Conservation (phyloP, 768 basidiomycete species). For the Suillus decipiens region DNA sequence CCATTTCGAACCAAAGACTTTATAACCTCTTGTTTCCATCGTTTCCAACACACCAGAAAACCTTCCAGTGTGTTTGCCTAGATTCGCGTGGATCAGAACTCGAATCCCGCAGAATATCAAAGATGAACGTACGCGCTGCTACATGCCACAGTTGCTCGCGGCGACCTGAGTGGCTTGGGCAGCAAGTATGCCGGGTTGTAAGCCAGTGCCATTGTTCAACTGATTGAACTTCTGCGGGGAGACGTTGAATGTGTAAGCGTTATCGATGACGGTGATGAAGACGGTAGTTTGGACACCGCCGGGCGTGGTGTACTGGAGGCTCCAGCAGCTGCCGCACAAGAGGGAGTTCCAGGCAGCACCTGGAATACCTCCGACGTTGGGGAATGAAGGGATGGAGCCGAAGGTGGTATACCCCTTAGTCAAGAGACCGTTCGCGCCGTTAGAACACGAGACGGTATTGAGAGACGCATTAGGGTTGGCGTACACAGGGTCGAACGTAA, state of each 20-base stretch:
- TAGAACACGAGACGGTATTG: conserved; percentile 19
- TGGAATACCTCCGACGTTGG: conserved; percentile 13
- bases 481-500: conserved; percentile 9
- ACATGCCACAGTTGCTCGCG: conserved; percentile 9
- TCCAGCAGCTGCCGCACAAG: conserved; percentile 14
- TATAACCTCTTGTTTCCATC: background rate
- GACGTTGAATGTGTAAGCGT: conserved; percentile 5
- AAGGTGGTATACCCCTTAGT: conserved; percentile 19
- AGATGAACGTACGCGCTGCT: conserved; percentile 3
- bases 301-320: conserved; percentile 2
- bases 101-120: background rate
- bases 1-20: background rate
- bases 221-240: conserved; percentile 3
- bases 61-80: background rate
- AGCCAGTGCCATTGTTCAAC: background rate
- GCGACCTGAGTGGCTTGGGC: conserved; percentile 7
- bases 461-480: conserved; percentile 13
- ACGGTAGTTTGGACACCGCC: conserved; percentile 3
- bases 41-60: background rate
- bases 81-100: background rate
- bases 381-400: conserved; percentile 15
- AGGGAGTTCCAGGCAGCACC: conserved; percentile 13
- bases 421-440: conserved; percentile 22
- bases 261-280: conserved; percentile 10
- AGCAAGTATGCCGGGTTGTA: background rate